A percentile compares a stretch with the other conserved stretches of the same genome.
Evolutionary conservation across 1,139 yeast genomes (phyloP).

Genomic region (Kodamaea arcana): DNA sequence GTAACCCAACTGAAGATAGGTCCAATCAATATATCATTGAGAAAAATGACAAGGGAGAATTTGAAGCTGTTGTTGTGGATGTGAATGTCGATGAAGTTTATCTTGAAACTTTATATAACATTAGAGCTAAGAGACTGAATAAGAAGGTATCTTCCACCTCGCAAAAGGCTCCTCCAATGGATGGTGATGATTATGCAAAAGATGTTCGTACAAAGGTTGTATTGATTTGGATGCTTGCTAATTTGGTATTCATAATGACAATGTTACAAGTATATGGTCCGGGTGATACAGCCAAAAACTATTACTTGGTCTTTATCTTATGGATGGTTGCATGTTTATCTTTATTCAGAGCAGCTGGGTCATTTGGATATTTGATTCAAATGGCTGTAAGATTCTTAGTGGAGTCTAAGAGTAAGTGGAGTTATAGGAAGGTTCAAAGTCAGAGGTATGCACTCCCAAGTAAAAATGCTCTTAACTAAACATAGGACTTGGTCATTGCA

Average conservation of each 20-base stretch:
- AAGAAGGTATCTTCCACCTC: slow-evolving; percentile 48
- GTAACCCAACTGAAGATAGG: slow-evolving; percentile 56
- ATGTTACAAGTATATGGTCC: slow-evolving; percentile 78
- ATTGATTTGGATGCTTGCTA: slow-evolving; percentile 82
- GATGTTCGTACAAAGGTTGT: slow-evolving; percentile 93
- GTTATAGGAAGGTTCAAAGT: slow-evolving; percentile 26
- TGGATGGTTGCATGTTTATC: slow-evolving; percentile 91
- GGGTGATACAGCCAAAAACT: slow-evolving; percentile 54
- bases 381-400: slow-evolving; percentile 37
- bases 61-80: slow-evolving; percentile 87
- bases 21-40: slow-evolving; percentile 43
- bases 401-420: slow-evolving; percentile 42
- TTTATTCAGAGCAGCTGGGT: slow-evolving; percentile 73
- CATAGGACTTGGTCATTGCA: too few species aligned
- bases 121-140: slow-evolving; percentile 66
- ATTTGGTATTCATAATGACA: slow-evolving; percentile 76
- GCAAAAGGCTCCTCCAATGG: slow-evolving; percentile 22
- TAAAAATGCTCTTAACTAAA: slow-evolving; percentile 29
- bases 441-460: slow-evolving; percentile 36
- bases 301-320: slow-evolving; percentile 74
- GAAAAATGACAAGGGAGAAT: slow-evolving; percentile 54
- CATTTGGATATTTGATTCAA: slow-evolving; percentile 57
- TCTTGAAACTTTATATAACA: slow-evolving; percentile 69
- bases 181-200: slow-evolving; percentile 86
- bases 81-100: slow-evolving; percentile 86